Percentiles rank a stretch among this genome's conserved stretches.
phyloP scores from a whole-genome alignment of 2,329 filamentous ascomycete genomes.

The Cladophialophora exuberans region DNA sequence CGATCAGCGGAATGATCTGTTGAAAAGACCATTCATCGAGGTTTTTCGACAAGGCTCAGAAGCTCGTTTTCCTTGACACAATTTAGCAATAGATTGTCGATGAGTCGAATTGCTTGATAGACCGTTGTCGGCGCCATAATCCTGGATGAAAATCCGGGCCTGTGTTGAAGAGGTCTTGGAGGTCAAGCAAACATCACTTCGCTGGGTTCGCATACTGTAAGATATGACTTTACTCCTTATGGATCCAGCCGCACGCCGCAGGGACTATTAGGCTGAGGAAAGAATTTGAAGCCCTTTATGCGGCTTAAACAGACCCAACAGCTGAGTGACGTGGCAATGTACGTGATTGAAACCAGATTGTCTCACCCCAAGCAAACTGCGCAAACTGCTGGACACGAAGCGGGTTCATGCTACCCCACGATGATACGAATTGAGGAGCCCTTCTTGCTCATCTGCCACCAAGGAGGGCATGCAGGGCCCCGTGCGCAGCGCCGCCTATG shows the following conservation, averaged over 20 bases:
- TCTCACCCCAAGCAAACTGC: not conserved
- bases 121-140: not conserved
- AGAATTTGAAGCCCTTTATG: not conserved
- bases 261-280: not conserved
- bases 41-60: not conserved
- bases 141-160: not conserved
- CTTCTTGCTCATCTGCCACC: not conserved
- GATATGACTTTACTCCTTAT: not conserved
- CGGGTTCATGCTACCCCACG: not conserved
- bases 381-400: not conserved
- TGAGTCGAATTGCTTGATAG: not conserved
- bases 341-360: not conserved
- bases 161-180: not conserved
- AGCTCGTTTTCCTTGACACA: conserved; percentile 1
- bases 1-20: not conserved
- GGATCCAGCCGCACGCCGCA: not conserved
- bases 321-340: conserved; percentile 1
- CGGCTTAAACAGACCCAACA: not conserved
- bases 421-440: not conserved
- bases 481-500: not conserved
- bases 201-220: not conserved
- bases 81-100: not conserved
- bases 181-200: not conserved
- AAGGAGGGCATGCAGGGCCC: not conserved
- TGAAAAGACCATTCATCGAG: not conserved